These are phyloP conservation scores for Candida nemodendra DNA, from an alignment of 805 yeast species.

Conservation along the genomic window DNA sequence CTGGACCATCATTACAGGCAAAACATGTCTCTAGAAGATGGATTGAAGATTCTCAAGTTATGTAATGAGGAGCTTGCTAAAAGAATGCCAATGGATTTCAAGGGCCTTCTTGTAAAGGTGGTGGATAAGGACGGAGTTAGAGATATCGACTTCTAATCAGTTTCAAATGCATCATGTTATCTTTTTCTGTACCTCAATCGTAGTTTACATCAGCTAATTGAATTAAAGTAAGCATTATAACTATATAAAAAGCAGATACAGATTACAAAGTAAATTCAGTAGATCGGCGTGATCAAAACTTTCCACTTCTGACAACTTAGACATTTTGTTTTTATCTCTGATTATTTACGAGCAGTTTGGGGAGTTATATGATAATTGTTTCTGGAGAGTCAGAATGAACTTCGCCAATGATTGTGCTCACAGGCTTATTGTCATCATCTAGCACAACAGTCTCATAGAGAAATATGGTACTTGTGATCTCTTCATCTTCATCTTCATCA, in stretches of 20 bases:
- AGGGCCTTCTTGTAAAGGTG: slow-evolving; percentile 53
- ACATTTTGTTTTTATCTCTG: too few species aligned
- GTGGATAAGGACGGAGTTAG: slow-evolving; percentile 36
- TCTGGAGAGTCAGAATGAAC: too few species aligned
- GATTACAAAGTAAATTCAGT: not conserved
- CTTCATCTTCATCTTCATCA: slow-evolving; percentile 7
- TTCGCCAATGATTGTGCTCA: slow-evolving; percentile 15
- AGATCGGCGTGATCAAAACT: not conserved
- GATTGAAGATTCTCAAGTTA: slow-evolving; percentile 64
- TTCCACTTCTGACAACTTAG: too few species aligned
- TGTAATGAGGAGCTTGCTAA: slow-evolving; percentile 77
- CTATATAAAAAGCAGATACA: not conserved
- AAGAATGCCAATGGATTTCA: slow-evolving; percentile 92
- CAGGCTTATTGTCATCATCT: slow-evolving; percentile 15
- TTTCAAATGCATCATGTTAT: not conserved
- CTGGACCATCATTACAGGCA: slow-evolving; percentile 86
- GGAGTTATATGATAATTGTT: too few species aligned
- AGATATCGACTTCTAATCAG: slow-evolving; percentile 20
- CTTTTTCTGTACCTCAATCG: not conserved
- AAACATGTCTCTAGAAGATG: slow-evolving; percentile 75
- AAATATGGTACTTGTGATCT: slow-evolving; percentile 13
- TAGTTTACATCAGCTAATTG: too few species aligned
- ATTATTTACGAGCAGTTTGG: too few species aligned
- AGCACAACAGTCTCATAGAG: slow-evolving; percentile 18
- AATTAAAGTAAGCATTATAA: not conserved